These are phyloP conservation scores for Massospora cicadina DNA, from an alignment of 371 early-diverging fungal species.

Conservation along the genomic window DNA sequence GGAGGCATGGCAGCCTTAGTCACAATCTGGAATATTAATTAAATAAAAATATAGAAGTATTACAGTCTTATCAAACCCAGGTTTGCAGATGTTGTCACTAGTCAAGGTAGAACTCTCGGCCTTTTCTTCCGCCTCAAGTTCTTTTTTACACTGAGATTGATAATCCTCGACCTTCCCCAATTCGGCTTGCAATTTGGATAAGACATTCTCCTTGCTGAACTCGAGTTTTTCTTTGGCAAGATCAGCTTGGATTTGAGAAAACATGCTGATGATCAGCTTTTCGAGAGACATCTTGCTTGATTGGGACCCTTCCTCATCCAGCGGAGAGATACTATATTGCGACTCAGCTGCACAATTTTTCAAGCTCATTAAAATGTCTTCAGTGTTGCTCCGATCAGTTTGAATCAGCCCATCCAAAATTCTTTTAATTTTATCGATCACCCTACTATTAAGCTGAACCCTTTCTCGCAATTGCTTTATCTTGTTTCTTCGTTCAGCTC, in stretches of 20 bases:
- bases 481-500: constrained; percentile 61
- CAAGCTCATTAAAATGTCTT: constrained; percentile 17
- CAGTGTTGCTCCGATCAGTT: constrained; percentile 14
- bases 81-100: constrained; percentile 13
- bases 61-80: constrained; percentile 16
- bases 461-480: constrained; percentile 41
- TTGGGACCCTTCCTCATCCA: constrained; percentile 2
- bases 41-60: neutral
- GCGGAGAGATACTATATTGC: neutral
- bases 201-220: neutral
- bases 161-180: neutral
- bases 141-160: constrained; percentile 8
- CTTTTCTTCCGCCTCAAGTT: constrained; percentile 12
- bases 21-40: constrained; percentile 4
- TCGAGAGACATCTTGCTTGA: constrained; percentile 6
- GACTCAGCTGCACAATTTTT: constrained; percentile 12
- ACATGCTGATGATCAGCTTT: neutral
- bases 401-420: constrained; percentile 14
- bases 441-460: constrained; percentile 30
- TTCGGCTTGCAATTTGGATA: neutral
- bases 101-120: constrained; percentile 13
- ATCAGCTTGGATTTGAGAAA: neutral
- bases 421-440: constrained; percentile 24
- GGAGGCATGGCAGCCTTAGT: constrained; percentile 7
- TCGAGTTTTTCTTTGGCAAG: constrained; percentile 12